phyloP scores from a whole-genome alignment of 352 stramenopile species.

The Globisporangium alternatum region DNA sequence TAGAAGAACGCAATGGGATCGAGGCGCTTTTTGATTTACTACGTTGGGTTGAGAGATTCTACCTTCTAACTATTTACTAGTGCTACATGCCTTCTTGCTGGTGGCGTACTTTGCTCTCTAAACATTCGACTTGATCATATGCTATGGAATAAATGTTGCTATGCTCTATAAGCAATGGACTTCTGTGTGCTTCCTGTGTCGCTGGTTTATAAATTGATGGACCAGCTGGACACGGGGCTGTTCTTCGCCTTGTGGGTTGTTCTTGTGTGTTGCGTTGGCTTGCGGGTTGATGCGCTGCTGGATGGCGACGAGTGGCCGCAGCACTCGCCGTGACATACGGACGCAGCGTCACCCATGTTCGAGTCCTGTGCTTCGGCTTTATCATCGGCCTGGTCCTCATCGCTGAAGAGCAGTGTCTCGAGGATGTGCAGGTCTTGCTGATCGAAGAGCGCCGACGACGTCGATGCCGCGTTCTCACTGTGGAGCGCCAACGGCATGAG shows the following conservation, averaged over 20 bases:
- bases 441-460: constrained; percentile 31
- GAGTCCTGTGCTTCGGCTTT: constrained; percentile 11
- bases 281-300: background rate
- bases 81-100: constrained; percentile 5
- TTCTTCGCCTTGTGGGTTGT: background rate
- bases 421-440: constrained; percentile 48
- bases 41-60: background rate
- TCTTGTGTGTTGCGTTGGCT: constrained; percentile 1
- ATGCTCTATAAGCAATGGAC: background rate
- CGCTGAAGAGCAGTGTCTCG: constrained; percentile 51
- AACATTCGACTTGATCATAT: constrained; percentile 1
- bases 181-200: background rate
- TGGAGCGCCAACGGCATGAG: constrained; percentile 29
- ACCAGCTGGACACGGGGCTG: constrained; percentile 1
- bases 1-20: background rate
- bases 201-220: constrained; percentile 2
- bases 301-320: constrained; percentile 6
- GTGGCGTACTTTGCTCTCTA: background rate
- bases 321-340: constrained; percentile 2
- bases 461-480: constrained; percentile 17
- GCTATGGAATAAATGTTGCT: background rate
- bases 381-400: constrained; percentile 38
- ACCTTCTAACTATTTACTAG: background rate
- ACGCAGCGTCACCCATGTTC: background rate
- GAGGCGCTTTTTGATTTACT: background rate